Percentiles rank a stretch among this genome's conserved stretches.
These are phyloP conservation scores for Spiromastix sp. DNA, from an alignment of 2,329 filamentous ascomycete genomes.

Conservation along the genomic window DNA sequence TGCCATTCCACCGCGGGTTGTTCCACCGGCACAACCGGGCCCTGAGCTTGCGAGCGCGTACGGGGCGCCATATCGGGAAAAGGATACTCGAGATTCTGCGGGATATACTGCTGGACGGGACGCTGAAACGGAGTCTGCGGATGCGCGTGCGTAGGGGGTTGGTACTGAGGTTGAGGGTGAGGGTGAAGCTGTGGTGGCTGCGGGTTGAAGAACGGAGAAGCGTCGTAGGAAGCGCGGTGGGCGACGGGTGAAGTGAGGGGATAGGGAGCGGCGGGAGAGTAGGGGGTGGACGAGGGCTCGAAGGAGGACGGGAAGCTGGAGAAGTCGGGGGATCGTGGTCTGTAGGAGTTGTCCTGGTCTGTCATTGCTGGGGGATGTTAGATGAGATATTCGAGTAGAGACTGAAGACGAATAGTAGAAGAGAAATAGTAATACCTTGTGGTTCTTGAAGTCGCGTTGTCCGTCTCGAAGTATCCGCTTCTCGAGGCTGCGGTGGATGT, in stretches of 20 bases:
- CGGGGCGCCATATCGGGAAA: constrained; percentile 32
- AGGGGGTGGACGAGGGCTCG: constrained; percentile 16
- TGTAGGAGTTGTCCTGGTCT: constrained; percentile 35
- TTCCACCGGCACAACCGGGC: constrained; percentile 7
- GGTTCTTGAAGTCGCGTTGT: no score
- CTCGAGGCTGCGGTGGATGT: no score
- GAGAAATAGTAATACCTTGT: no score
- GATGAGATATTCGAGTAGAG: no score
- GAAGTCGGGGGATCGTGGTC: constrained; percentile 41
- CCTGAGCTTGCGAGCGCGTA: constrained; percentile 24
- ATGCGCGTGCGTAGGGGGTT: constrained; percentile 20
- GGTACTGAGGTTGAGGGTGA: constrained; percentile 15
- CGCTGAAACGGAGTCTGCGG: constrained; percentile 15
- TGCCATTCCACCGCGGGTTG: constrained; percentile 5
- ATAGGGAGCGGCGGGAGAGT: constrained; percentile 17
- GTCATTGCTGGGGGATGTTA: constrained; percentile 27
- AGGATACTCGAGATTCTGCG: constrained; percentile 18
- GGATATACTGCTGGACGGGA: constrained; percentile 26
- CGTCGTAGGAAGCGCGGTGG: constrained; percentile 36
- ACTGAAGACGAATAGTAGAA: no score
- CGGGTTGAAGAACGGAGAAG: constrained; percentile 35
- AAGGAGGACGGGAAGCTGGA: constrained; percentile 34
- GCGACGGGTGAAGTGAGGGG: constrained; percentile 24
- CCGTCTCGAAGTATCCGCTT: no score
- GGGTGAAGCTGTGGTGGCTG: constrained; percentile 17